These are phyloP conservation scores for Gossypium bickii DNA, from an alignment of 345 rosid species.

Conservation along the genomic window DNA sequence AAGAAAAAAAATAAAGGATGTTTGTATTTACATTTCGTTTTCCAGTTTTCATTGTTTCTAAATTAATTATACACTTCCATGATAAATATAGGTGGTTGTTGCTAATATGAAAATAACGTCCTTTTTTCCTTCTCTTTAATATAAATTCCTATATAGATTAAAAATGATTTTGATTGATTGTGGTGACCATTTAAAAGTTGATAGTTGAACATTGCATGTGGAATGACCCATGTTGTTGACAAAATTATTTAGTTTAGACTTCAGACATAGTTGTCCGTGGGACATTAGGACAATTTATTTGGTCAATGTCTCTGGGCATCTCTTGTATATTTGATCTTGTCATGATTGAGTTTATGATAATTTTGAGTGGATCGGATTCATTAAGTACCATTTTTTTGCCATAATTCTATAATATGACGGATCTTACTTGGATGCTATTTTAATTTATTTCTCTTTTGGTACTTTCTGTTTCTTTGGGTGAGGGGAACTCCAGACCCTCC, in stretches of 20 bases:
- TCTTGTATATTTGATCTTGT: neutral
- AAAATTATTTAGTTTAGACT: conserved; percentile 8
- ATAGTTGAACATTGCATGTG: conserved; percentile 25
- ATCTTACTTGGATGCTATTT: neutral
- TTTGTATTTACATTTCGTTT: neutral
- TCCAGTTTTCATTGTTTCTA: neutral
- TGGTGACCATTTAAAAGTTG: neutral
- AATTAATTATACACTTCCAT: neutral
- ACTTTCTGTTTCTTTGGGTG: neutral
- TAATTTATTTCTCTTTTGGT: neutral
- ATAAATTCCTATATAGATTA: neutral
- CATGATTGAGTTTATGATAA: conserved; percentile 8
- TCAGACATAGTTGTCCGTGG: conserved; percentile 11
- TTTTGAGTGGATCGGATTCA: conserved; percentile 1
- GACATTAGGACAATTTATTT: conserved; percentile 25
- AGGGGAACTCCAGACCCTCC: neutral
- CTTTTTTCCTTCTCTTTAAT: conserved; percentile 1
- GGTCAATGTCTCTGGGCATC: conserved; percentile 13
- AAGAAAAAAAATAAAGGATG: too few relatives aligned
- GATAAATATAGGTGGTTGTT: neutral
- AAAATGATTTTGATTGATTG: neutral
- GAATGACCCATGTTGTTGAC: conserved; percentile 23
- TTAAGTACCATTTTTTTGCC: neutral
- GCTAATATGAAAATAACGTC: neutral
- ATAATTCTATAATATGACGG: neutral